A percentile compares a stretch with the other conserved stretches of the same genome.
Conservation (phyloP, 1,284 basidiomycete genomes). For the Ganoderma boninense region DNA sequence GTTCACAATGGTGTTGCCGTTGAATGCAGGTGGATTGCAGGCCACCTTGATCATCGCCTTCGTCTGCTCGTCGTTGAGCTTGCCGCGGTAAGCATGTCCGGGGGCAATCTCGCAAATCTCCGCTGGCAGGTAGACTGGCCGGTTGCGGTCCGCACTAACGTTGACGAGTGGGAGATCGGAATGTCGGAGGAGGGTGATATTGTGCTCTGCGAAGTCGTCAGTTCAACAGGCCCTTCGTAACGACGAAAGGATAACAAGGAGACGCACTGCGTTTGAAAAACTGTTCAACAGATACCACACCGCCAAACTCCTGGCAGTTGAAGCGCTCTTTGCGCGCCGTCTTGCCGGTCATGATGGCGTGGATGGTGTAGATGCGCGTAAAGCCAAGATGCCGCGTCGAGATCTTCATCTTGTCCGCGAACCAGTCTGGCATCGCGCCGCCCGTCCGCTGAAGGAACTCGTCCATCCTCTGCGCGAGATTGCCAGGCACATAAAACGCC, state of each 20-base stretch:
- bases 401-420: constrained; percentile 64
- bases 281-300: constrained; percentile 61
- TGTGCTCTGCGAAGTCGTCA: constrained; percentile 56
- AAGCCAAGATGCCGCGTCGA: constrained; percentile 64
- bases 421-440: constrained; percentile 56
- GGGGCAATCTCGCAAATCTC: constrained; percentile 73
- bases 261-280: constrained; percentile 68
- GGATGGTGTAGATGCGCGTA: constrained; percentile 58
- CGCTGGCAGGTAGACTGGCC: constrained; percentile 62
- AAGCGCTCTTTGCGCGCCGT: constrained; percentile 59
- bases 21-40: constrained; percentile 64
- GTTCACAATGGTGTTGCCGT: constrained; percentile 63
- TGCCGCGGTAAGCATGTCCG: constrained; percentile 61
- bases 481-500: constrained; percentile 72
- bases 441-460: constrained; percentile 52
- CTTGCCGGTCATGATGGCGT: constrained; percentile 48
- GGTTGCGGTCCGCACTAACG: constrained; percentile 53
- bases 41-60: constrained; percentile 70
- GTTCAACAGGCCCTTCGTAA: background rate
- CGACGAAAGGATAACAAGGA: constrained; percentile 1
- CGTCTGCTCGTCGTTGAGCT: constrained; percentile 61
- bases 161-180: constrained; percentile 68
- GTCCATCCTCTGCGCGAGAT: constrained; percentile 62
- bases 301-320: constrained; percentile 58
- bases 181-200: constrained; percentile 56